Evolutionary conservation across 140 eudicot genomes (phyloP), one percentile per base, ranked within the genome.

Genomic region (Cichorium intybus): DNA sequence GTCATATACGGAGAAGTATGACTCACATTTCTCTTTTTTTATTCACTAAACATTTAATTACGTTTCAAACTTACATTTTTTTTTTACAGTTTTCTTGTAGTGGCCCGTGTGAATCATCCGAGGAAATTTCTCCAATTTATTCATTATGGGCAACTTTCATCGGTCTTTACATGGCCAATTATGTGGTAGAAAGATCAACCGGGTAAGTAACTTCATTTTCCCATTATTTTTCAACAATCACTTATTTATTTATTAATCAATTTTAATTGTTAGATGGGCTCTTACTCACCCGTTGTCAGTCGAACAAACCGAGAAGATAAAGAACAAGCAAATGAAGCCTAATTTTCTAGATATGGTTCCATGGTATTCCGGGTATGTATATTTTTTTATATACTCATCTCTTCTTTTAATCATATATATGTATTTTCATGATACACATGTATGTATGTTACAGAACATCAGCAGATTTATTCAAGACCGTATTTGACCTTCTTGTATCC

Each of bases 321-420:
- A 89, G 72, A 84, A 89, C 73, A 80, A 84, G 86, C 95, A 85
- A 34, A 77, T 79, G 97, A 86, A 89, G 69, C 99, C 99, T 46
- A 94, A 89, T 12, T 93, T 93, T 58, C 67, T 93, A 69, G 97
- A 93, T 68, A 93, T 93, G 99, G 99, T 93, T 77, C 99, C 99
- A 71, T 93, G 99, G 99, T 93, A 93, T 77, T 93, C 99, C 11
- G 99, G 99, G 99, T 93, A 88, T 56, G 37, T 51, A 26, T 35
- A 22, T 23, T 55, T 17, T 21, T 60, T 10, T 24, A 46, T 12
- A 53, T 8, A 28, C 23, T 56, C n/a, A 54, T 12, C 55, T 4
- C 29, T 24, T 10, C 5, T 55, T 15, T 60, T 23, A 39, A 6
- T 24, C 50, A 7, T 8, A 56, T 18, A 14, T 33, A 10, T 56